A percentile compares a stretch with the other conserved stretches of the same genome.
Conservation (phyloP, 176 grass and related monocot genomes). For the Poa annua region DNA sequence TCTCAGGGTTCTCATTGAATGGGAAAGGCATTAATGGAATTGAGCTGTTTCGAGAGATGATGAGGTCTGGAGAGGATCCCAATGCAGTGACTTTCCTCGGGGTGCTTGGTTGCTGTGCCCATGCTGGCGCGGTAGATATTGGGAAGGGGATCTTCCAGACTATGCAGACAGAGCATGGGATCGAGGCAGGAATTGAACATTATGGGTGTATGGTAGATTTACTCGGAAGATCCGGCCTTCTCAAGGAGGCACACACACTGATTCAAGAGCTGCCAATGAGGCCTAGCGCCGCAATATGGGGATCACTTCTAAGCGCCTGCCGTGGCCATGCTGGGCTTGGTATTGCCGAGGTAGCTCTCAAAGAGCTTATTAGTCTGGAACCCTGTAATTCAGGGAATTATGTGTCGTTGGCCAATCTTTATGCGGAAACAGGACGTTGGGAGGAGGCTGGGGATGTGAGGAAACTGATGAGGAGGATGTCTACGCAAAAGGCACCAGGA, state of each 20-base stretch:
- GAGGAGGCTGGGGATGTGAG: constrained; percentile 55
- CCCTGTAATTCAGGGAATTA: constrained; percentile 68
- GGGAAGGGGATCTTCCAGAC: constrained; percentile 52
- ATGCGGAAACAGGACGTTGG: constrained; percentile 51
- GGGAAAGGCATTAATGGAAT: constrained; percentile 52
- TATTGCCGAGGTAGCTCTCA: constrained; percentile 59
- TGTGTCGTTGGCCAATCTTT: constrained; percentile 65
- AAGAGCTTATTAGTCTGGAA: constrained; percentile 71
- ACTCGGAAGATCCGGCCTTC: constrained; percentile 55
- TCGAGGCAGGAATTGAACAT: constrained; percentile 53
- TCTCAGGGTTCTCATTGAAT: constrained; percentile 53
- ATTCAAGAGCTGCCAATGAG: constrained; percentile 55
- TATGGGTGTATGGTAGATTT: constrained; percentile 73
- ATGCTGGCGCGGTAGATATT: constrained; percentile 52
- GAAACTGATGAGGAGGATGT: constrained; percentile 61
- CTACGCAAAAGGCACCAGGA: constrained; percentile 57
- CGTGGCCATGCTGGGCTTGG: constrained; percentile 42
- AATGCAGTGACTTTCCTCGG: constrained; percentile 65
- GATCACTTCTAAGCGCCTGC: constrained; percentile 57
- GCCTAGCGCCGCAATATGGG: constrained; percentile 64
- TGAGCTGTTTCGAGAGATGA: constrained; percentile 55
- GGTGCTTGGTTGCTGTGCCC: constrained; percentile 61
- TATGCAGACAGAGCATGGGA: constrained; percentile 42
- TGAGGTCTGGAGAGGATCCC: constrained; percentile 3
- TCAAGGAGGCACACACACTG: constrained; percentile 51